Percentiles rank a stretch among this genome's conserved stretches.
Evolutionary conservation across 164 flowering plant species (phyloP).

Genomic region (Chloranthus sessilifolius): DNA sequence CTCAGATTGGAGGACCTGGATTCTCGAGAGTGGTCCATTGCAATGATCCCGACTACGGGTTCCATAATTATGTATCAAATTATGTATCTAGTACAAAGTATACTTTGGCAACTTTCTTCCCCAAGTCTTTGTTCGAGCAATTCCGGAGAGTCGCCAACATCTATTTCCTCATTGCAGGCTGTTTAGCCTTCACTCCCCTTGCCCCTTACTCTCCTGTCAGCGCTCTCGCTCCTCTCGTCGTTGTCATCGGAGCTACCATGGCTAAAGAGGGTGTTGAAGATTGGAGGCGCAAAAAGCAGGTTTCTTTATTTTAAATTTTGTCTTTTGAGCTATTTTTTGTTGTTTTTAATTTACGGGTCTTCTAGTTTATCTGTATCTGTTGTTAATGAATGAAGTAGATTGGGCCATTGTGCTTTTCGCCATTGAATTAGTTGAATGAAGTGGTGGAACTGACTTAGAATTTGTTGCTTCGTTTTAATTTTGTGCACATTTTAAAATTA

Average conservation of each 20-base stretch:
- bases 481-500: too few species aligned
- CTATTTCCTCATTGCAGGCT: conserved; percentile 56
- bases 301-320: not conserved
- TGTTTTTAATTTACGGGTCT: too few species aligned
- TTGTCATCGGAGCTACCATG: conserved; percentile 73
- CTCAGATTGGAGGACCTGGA: conserved; percentile 71
- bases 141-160: conserved; percentile 79
- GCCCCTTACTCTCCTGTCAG: conserved; percentile 64
- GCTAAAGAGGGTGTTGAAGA: conserved; percentile 75
- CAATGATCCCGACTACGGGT: conserved; percentile 56
- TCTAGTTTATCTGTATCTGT: too few species aligned
- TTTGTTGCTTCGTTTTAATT: too few species aligned
- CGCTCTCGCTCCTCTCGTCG: conserved; percentile 52
- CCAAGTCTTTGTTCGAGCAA: conserved; percentile 81
- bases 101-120: conserved; percentile 58
- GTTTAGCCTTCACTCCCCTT: conserved; percentile 59
- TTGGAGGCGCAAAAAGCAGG: conserved; percentile 70
- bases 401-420: too few species aligned
- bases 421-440: too few species aligned
- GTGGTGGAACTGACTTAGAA: too few species aligned
- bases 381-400: too few species aligned
- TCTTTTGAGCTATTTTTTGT: not conserved
- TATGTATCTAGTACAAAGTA: conserved; percentile 78
- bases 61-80: conserved; percentile 38
- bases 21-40: conserved; percentile 67